A percentile compares a stretch with the other conserved stretches of the same genome.
Evolutionary conservation across 2,329 filamentous ascomycete species (phyloP).

Genomic region (Penicillium sp.): DNA sequence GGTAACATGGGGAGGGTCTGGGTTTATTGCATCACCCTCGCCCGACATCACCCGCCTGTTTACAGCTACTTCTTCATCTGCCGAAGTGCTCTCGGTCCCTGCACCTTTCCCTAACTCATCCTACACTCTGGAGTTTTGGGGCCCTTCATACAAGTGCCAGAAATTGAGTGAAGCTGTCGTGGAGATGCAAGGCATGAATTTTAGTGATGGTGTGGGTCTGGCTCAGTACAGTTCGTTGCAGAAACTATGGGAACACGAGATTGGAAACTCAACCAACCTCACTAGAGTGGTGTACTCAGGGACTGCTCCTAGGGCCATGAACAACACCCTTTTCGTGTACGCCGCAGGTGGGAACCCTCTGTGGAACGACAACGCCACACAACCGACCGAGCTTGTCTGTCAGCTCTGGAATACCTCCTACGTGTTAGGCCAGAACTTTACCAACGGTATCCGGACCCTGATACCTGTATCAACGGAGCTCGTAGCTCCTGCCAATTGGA

Average conservation of each 20-base stretch:
- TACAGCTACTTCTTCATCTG: conserved; percentile 1
- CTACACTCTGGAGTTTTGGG: conserved; percentile 10
- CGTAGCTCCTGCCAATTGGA: neutral
- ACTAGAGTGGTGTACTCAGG: neutral
- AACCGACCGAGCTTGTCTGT: conserved; percentile 8
- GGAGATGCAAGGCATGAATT: conserved; percentile 6
- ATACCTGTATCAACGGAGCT: conserved; percentile 5
- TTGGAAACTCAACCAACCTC: neutral
- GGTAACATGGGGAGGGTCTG: neutral
- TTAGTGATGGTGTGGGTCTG: neutral
- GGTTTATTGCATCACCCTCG: neutral
- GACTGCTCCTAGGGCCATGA: neutral
- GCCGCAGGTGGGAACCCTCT: conserved; percentile 1
- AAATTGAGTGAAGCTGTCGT: conserved; percentile 6
- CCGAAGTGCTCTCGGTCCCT: neutral
- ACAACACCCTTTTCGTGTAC: neutral
- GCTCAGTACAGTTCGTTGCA: neutral
- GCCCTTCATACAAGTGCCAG: conserved; percentile 11
- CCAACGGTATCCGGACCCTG: conserved; percentile 1
- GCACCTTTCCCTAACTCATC: conserved; percentile 6
- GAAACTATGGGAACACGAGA: neutral
- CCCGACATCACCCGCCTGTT: neutral
- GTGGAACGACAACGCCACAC: neutral
- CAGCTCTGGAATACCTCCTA: conserved; percentile 13
- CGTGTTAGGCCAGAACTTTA: conserved; percentile 4